Evolutionary conservation across 805 yeast genomes (phyloP).

Genomic region (Yarrowia keelungensis): DNA sequence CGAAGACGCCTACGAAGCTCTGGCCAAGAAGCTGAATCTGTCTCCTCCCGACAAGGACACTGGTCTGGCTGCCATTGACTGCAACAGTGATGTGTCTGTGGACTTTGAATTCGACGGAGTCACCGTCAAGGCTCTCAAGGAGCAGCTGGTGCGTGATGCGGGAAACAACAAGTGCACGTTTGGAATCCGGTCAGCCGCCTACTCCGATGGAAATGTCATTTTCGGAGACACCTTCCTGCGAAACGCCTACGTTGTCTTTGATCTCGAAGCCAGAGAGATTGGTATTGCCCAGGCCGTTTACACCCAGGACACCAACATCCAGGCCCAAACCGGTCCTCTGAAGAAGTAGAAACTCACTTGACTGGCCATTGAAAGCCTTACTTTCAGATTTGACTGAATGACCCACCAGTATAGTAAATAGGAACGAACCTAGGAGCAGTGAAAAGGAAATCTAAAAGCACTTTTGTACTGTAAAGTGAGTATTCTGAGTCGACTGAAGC

Average conservation of each 20-base stretch:
- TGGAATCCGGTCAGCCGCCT: slow-evolving; percentile 46
- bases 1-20: not conserved
- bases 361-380: not conserved
- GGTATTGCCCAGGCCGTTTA: slow-evolving; percentile 12
- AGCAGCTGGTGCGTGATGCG: not conserved
- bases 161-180: slow-evolving; percentile 42
- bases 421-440: too few relatives aligned
- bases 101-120: slow-evolving; percentile 40
- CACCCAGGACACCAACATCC: slow-evolving; percentile 33
- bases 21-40: not conserved
- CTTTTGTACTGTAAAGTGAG: too few relatives aligned
- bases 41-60: slow-evolving; percentile 1
- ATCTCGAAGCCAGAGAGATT: slow-evolving; percentile 54
- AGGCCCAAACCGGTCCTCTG: slow-evolving; percentile 43
- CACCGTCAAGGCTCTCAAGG: not conserved
- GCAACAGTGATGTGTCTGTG: slow-evolving; percentile 29
- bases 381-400: not conserved
- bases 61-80: slow-evolving; percentile 39
- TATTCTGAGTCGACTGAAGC: too few relatives aligned
- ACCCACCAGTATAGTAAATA: too few relatives aligned
- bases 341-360: not conserved
- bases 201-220: slow-evolving; percentile 44
- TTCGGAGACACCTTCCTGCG: slow-evolving; percentile 71
- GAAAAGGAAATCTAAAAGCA: too few relatives aligned
- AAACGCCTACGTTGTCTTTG: slow-evolving; percentile 70